phyloP scores from a whole-genome alignment of 106 monocot genomes.

The Amphibolis antarctica region DNA sequence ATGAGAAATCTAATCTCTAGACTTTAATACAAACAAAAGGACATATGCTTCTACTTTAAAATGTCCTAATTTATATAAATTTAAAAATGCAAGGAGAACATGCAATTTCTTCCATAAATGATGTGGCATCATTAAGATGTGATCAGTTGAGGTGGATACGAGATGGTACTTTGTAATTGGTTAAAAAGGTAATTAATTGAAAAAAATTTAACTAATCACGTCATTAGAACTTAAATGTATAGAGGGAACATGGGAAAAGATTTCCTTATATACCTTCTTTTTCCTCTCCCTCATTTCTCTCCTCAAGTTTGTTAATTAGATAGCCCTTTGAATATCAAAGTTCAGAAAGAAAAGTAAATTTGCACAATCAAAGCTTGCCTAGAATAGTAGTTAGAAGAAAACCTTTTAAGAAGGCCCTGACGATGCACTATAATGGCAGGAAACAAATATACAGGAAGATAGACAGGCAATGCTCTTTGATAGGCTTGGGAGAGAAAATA shows the following conservation, averaged over 20 bases:
- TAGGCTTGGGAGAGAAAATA: constrained; percentile 82
- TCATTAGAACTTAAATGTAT: too few relatives aligned
- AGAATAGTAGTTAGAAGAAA: not conserved
- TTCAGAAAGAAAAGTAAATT: not conserved
- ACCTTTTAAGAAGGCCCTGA: constrained; percentile 78
- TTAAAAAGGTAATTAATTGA: too few relatives aligned
- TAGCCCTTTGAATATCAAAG: not conserved
- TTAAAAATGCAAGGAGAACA: not conserved
- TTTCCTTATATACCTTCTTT: too few relatives aligned
- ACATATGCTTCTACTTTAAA: not conserved
- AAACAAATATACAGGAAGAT: constrained; percentile 88
- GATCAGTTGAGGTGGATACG: too few relatives aligned
- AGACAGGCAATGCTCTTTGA: constrained; percentile 88
- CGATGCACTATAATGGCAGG: constrained; percentile 95
- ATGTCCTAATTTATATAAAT: not conserved
- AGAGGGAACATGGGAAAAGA: too few relatives aligned
- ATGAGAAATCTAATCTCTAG: not conserved
- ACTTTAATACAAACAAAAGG: not conserved
- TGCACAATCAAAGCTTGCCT: not conserved
- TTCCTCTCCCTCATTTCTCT: too few relatives aligned
- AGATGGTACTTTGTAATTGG: too few relatives aligned
- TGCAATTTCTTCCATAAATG: too few relatives aligned
- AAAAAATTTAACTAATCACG: too few relatives aligned
- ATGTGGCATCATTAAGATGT: too few relatives aligned
- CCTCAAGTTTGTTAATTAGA: too few relatives aligned